phyloP scores from a whole-genome alignment of 1,284 basidiomycete genomes.

The Cystobasidiaceae sp. region DNA sequence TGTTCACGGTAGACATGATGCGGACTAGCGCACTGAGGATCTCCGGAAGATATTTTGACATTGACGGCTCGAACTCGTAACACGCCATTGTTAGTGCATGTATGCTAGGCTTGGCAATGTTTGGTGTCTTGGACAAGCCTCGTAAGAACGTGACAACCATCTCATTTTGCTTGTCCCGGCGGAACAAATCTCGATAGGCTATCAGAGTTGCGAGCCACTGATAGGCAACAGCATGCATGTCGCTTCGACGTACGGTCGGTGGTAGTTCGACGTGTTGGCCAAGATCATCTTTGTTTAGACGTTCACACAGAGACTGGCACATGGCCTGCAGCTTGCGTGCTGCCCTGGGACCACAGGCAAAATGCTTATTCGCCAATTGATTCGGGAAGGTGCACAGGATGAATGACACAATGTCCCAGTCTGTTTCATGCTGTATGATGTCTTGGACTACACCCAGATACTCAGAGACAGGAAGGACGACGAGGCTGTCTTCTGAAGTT shows the following conservation, averaged over 20 bases:
- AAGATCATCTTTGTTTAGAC: slow-evolving; percentile 58
- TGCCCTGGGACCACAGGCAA: slow-evolving; percentile 86
- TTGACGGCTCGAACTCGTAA: slow-evolving; percentile 79
- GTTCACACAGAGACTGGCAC: slow-evolving; percentile 63
- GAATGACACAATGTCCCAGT: slow-evolving; percentile 94
- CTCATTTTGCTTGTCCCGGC: slow-evolving; percentile 57
- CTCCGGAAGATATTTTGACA: slow-evolving; percentile 71
- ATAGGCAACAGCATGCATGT: slow-evolving; percentile 82
- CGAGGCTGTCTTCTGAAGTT: slow-evolving; percentile 52
- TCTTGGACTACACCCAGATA: slow-evolving; percentile 66
- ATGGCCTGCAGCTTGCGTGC: slow-evolving; percentile 62
- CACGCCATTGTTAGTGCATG: slow-evolving; percentile 83
- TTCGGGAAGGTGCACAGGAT: slow-evolving; percentile 83
- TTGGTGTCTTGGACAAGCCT: slow-evolving; percentile 67
- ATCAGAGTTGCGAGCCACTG: slow-evolving; percentile 83
- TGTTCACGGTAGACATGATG: slow-evolving; percentile 88
- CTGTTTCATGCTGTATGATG: slow-evolving; percentile 68
- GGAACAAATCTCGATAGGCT: slow-evolving; percentile 78
- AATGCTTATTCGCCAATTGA: slow-evolving; percentile 91
- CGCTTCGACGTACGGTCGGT: slow-evolving; percentile 58
- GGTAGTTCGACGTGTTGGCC: slow-evolving; percentile 55
- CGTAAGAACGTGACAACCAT: slow-evolving; percentile 78
- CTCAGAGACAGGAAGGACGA: slow-evolving; percentile 70
- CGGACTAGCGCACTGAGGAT: slow-evolving; percentile 86
- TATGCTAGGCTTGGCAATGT: slow-evolving; percentile 87